A percentile compares a stretch with the other conserved stretches of the same genome.
Conservation (phyloP, 805 yeast species). For the Candida montana region DNA sequence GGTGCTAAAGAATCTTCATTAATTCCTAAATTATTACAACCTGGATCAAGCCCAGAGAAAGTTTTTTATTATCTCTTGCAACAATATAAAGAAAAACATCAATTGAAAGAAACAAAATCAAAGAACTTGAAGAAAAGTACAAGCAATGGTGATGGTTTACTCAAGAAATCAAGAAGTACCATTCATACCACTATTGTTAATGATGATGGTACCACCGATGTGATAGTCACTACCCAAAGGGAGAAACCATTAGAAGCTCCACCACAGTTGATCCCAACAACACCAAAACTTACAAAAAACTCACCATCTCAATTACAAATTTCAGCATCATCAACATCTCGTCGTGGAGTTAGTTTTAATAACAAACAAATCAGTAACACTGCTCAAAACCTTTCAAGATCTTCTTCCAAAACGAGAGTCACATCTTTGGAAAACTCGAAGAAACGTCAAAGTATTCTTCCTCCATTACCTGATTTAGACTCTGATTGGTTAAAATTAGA, state of each 20-base stretch:
- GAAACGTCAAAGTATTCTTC: slow-evolving; percentile 24
- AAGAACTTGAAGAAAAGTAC: slow-evolving; percentile 24
- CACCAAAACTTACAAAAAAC: slow-evolving; percentile 17
- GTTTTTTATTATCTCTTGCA: slow-evolving; percentile 70
- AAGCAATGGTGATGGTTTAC: slow-evolving; percentile 26
- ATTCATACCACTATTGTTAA: slow-evolving; percentile 36
- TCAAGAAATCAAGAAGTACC: slow-evolving; percentile 37
- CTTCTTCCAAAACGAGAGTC: slow-evolving; percentile 21
- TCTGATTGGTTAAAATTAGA: slow-evolving; percentile 21
- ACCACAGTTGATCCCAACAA: slow-evolving; percentile 11
- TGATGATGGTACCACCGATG: slow-evolving; percentile 24
- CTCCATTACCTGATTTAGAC: slow-evolving; percentile 25
- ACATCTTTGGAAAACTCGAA: slow-evolving; percentile 11
- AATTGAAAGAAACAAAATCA: slow-evolving; percentile 17
- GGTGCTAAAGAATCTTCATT: slow-evolving; percentile 58
- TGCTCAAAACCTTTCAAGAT: slow-evolving; percentile 16
- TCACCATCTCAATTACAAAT: slow-evolving; percentile 25
- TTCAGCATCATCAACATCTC: slow-evolving; percentile 26
- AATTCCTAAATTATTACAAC: slow-evolving; percentile 44
- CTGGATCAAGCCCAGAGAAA: slow-evolving; percentile 67
- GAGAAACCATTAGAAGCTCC: slow-evolving; percentile 10
- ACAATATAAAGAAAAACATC: slow-evolving; percentile 68
- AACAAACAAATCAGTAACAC: slow-evolving; percentile 14
- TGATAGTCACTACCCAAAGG: slow-evolving; percentile 8
- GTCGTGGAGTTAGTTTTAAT: slow-evolving; percentile 29